phyloP scores from a whole-genome alignment of 768 basidiomycete genomes.

The Phylloporus sp. region DNA sequence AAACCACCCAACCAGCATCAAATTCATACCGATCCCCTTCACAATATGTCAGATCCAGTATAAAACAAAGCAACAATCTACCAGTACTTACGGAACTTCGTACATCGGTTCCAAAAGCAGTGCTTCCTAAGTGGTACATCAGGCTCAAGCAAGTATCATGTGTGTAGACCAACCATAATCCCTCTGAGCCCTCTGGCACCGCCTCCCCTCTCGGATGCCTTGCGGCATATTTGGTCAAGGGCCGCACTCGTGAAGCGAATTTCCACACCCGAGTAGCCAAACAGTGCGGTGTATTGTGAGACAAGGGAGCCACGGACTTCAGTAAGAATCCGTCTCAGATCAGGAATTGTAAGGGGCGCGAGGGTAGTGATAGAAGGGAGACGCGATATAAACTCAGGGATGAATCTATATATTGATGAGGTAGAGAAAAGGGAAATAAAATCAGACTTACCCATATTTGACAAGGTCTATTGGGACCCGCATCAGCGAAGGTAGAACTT shows the following conservation, averaged over 20 bases:
- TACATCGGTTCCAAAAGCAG: slow-evolving; percentile 90
- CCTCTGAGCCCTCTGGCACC: slow-evolving; percentile 89
- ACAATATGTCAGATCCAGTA: slow-evolving; percentile 1
- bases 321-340: slow-evolving; percentile 85
- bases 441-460: slow-evolving; percentile 63
- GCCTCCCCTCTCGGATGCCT: slow-evolving; percentile 77
- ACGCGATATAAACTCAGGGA: slow-evolving; percentile 93
- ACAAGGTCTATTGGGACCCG: slow-evolving; percentile 56
- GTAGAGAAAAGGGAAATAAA: not conserved
- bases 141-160: slow-evolving; percentile 1
- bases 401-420: slow-evolving; percentile 52
- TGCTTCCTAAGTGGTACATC: slow-evolving; percentile 50
- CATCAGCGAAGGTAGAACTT: not conserved
- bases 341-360: slow-evolving; percentile 69
- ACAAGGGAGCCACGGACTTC: slow-evolving; percentile 90
- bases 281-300: slow-evolving; percentile 84
- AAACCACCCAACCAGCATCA: not conserved
- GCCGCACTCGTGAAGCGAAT: slow-evolving; percentile 83
- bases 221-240: slow-evolving; percentile 74
- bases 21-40: slow-evolving; percentile 61
- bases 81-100: slow-evolving; percentile 71
- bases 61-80: slow-evolving; percentile 1
- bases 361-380: slow-evolving; percentile 90
- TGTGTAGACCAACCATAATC: slow-evolving; percentile 60
- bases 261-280: slow-evolving; percentile 80